These are phyloP conservation scores for Penicillium aurantiogriseum DNA, from an alignment of 2,329 filamentous ascomycete genomes.

Conservation along the genomic window DNA sequence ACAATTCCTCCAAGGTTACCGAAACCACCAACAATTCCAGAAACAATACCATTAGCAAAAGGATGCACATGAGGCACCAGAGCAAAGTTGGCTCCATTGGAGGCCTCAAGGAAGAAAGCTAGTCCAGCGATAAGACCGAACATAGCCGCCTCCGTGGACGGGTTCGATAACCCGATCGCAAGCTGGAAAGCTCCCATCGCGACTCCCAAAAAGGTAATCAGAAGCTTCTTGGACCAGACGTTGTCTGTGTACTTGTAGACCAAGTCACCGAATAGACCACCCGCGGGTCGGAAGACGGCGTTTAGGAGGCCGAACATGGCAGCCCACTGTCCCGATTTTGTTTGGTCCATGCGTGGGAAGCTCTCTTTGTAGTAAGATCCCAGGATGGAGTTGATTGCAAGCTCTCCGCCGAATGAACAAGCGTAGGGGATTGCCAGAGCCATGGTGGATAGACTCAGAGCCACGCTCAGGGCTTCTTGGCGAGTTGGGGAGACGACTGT, in stretches of 20 bases:
- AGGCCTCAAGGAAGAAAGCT: constrained; percentile 79
- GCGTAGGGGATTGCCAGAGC: constrained; percentile 56
- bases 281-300: constrained; percentile 48
- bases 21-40: constrained; percentile 72
- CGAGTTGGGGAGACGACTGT: constrained; percentile 61
- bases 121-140: constrained; percentile 74
- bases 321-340: constrained; percentile 55
- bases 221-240: constrained; percentile 65
- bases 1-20: constrained; percentile 85
- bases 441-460: constrained; percentile 60
- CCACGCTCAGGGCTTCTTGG: constrained; percentile 60
- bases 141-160: constrained; percentile 62
- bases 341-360: constrained; percentile 56
- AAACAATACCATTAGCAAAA: constrained; percentile 74
- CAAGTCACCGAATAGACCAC: constrained; percentile 55
- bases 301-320: constrained; percentile 57
- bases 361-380: constrained; percentile 59
- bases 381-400: constrained; percentile 61
- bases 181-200: constrained; percentile 60
- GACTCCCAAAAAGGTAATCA: constrained; percentile 57
- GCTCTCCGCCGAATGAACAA: constrained; percentile 60
- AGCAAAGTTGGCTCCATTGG: constrained; percentile 83
- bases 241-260: constrained; percentile 52
- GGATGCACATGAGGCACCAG: constrained; percentile 85
- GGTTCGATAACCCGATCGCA: constrained; percentile 63